Evolutionary conservation across 371 early-diverging fungal genomes (phyloP).

Genomic region (Conidiobolus coronatus): DNA sequence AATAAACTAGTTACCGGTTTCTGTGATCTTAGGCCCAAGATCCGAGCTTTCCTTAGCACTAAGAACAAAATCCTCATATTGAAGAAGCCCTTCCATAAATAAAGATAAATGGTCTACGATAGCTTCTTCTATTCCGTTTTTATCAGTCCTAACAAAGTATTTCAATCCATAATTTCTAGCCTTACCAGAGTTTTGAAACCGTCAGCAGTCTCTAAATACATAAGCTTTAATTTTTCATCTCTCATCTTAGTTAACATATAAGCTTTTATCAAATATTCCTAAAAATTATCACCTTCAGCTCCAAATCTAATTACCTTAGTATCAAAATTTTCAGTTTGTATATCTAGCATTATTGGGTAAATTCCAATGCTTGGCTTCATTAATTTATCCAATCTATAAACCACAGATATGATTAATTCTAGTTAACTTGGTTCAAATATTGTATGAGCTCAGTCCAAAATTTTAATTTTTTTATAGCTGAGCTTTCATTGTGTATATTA

Average conservation of each 20-base stretch:
- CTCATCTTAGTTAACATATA: too few species aligned
- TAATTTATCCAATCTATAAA: too few species aligned
- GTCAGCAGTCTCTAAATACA: not conserved
- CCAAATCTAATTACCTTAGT: not conserved
- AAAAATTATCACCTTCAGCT: slow-evolving; percentile 1
- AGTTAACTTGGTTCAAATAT: too few species aligned
- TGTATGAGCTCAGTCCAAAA: too few species aligned
- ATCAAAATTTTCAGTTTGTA: not conserved
- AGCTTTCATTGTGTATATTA: too few species aligned
- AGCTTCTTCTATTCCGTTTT: too few species aligned
- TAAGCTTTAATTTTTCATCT: not conserved
- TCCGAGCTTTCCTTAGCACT: not conserved
- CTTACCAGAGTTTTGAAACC: not conserved
- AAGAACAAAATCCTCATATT: slow-evolving; percentile 31
- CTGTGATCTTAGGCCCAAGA: not conserved
- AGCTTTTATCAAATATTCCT: slow-evolving; percentile 2
- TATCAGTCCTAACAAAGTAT: too few species aligned
- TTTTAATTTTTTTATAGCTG: too few species aligned
- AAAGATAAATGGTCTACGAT: slow-evolving; percentile 90
- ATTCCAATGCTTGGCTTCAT: not conserved
- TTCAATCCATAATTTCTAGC: slow-evolving; percentile 10
- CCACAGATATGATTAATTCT: too few species aligned
- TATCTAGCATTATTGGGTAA: not conserved
- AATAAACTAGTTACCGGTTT: slow-evolving; percentile 4
- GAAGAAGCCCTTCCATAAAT: slow-evolving; percentile 69